Evolutionary conservation across 768 basidiomycete genomes (phyloP).

Genomic region (Hortiboletus flavorubellus): DNA sequence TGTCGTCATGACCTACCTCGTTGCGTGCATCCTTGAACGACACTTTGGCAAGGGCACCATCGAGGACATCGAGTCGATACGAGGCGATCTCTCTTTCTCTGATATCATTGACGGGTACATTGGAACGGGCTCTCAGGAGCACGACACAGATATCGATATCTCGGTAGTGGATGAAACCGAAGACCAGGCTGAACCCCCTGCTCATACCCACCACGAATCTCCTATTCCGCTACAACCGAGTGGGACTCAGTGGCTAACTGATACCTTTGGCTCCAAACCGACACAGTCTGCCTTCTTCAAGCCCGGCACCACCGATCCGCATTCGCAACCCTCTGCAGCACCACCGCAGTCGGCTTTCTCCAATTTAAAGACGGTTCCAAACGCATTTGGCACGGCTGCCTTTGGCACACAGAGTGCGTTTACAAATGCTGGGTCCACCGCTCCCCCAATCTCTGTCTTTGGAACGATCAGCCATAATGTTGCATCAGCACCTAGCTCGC

Average conservation of each 20-base stretch:
- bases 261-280: conserved; percentile 29
- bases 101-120: conserved; percentile 70
- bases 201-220: background rate
- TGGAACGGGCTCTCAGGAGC: conserved; percentile 22
- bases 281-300: conserved; percentile 22
- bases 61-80: conserved; percentile 67
- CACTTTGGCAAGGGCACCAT: conserved; percentile 80
- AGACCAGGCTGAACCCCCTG: conserved; percentile 7
- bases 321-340: conserved; percentile 13
- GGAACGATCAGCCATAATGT: background rate
- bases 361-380: conserved; percentile 31
- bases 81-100: conserved; percentile 50
- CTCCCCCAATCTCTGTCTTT: conserved; percentile 7
- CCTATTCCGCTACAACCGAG: conserved; percentile 22
- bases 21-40: conserved; percentile 86
- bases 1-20: conserved; percentile 75
- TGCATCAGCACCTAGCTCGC: background rate
- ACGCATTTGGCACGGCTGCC: conserved; percentile 31
- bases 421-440: background rate
- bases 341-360: conserved; percentile 33
- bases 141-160: conserved; percentile 26
- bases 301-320: conserved; percentile 5
- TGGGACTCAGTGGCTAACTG: conserved; percentile 33
- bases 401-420: conserved; percentile 14
- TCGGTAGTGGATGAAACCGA: conserved; percentile 22